phyloP scores from a whole-genome alignment of 2,329 filamentous ascomycete genomes.

The Fusarium pseudograminearum region DNA sequence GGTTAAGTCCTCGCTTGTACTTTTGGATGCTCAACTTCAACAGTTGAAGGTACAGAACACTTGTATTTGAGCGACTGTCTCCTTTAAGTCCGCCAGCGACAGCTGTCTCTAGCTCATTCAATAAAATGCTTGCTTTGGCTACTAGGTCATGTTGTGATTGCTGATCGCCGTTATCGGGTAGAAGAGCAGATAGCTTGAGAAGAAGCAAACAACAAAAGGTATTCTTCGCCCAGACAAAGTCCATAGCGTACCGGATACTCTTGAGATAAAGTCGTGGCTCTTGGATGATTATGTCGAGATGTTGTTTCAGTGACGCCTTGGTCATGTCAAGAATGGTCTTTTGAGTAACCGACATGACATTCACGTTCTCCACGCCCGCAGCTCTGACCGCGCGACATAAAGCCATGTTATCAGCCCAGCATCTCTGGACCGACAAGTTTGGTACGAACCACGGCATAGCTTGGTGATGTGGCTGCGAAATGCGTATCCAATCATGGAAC shows the following conservation, averaged over 20 bases:
- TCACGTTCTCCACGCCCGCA: constrained; percentile 21
- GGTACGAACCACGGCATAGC: constrained; percentile 24
- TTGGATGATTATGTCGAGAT: constrained; percentile 17
- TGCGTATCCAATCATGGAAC: constrained; percentile 25
- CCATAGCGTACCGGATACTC: constrained; percentile 22
- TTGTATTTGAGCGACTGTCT: constrained; percentile 16
- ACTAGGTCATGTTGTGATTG: neutral
- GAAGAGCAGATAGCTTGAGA: constrained; percentile 7
- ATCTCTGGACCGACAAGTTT: constrained; percentile 9
- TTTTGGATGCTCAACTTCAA: constrained; percentile 19
- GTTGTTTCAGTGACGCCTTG: constrained; percentile 5
- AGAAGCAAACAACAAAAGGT: constrained; percentile 20
- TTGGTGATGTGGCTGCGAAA: neutral
- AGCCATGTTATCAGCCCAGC: constrained; percentile 29
- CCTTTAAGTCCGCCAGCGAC: neutral
- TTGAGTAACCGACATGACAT: constrained; percentile 14
- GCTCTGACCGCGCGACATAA: constrained; percentile 16
- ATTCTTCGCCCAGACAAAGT: constrained; percentile 27
- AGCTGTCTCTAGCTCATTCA: neutral
- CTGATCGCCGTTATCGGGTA: neutral
- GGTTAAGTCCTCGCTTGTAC: constrained; percentile 5
- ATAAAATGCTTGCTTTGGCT: neutral
- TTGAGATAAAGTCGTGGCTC: constrained; percentile 21
- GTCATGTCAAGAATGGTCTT: constrained; percentile 15
- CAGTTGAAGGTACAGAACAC: constrained; percentile 13